Evolutionary conservation across 441 rosid genomes (phyloP), one percentile per base, ranked within the genome.

Genomic region (Mallotus japonicus): DNA sequence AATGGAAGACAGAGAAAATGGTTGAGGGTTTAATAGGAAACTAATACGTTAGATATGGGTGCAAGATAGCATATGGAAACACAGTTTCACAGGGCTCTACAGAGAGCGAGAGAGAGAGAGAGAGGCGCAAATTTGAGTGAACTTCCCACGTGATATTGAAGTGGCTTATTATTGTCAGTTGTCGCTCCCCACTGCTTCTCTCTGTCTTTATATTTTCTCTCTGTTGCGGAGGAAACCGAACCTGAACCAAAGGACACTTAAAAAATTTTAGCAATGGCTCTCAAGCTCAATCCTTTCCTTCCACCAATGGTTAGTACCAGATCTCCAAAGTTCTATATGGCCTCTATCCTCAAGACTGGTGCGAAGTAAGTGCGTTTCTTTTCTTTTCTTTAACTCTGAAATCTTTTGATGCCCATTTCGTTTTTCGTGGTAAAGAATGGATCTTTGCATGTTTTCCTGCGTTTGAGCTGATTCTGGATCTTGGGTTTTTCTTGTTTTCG

Each of bases 251-350:
- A 19, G 13, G 47, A 3, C 65, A 60, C 3, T 46, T 3, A 8
- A 60, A 19, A 20, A 56, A 7, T 17, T n/a, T 10, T 37, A 50
- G 0, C 62, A 77, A 93, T 93, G 98, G 93, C 97, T 80, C 81
- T 91, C 74, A 91, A 87, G 82, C 81, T 88, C 73, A 88, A 84
- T 70, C 83, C 86, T 37, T 80, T 84, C 72, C 42, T 74, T 69
- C 97, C 90, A 28, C 82, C 89, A 65, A 75, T 78, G 83, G 80
- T 82, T 75, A 67, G 76, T 67, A 70, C 75, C 87, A 87, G 96
- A 93, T 91, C 97, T 88, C 86, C 95, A 24, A 88, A 77, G 83
- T 79, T 89, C 71, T 79, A 75, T 62, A 84, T 88, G 90, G 87
- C 88, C 57, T 87, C 90, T 15, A 85, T 92, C 32, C 82, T 92